These are phyloP conservation scores for Zygoascus tannicola DNA, from an alignment of 805 yeast genomes.

Conservation along the genomic window DNA sequence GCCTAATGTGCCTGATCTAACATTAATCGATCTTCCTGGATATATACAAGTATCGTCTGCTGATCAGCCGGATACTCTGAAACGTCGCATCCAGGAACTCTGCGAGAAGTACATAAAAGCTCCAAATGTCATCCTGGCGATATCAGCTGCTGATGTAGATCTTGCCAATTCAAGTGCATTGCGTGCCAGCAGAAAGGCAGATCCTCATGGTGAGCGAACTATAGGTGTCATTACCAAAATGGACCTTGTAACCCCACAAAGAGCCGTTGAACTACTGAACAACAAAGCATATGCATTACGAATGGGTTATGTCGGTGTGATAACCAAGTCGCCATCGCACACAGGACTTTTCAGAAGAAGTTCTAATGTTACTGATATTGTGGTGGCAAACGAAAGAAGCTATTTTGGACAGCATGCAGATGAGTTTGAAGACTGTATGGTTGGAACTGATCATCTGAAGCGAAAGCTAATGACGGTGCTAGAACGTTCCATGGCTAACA, in stretches of 20 bases:
- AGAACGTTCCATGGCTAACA: conserved; percentile 84
- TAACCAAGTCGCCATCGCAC: conserved; percentile 61
- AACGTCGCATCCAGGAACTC: conserved; percentile 63
- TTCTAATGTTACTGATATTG: conserved; percentile 46
- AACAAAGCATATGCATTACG: conserved; percentile 81
- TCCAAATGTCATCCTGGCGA: conserved; percentile 92
- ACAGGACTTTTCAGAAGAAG: conserved; percentile 43
- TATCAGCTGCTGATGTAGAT: conserved; percentile 97
- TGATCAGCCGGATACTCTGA: conserved; percentile 83
- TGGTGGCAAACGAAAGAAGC: conserved; percentile 37
- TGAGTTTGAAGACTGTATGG: conserved; percentile 55
- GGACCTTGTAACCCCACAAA: conserved; percentile 74
- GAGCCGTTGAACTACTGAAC: conserved; percentile 57
- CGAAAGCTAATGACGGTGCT: conserved; percentile 75
- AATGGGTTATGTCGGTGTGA: conserved; percentile 99
- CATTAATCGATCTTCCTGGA: conserved; percentile 93
- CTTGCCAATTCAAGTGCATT: conserved; percentile 92
- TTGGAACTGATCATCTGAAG: conserved; percentile 68
- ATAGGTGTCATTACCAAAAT: conserved; percentile 93
- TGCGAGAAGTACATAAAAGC: conserved; percentile 81
- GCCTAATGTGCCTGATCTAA: conserved; percentile 83
- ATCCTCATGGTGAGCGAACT: conserved; percentile 91
- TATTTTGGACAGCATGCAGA: conserved; percentile 55
- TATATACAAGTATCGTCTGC: conserved; percentile 95
- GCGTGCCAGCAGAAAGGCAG: conserved; percentile 79